Evolutionary conservation across 2,329 filamentous ascomycete species (phyloP), one percentile per base, ranked within the genome.

Genomic region (Monilinia polystroma): DNA sequence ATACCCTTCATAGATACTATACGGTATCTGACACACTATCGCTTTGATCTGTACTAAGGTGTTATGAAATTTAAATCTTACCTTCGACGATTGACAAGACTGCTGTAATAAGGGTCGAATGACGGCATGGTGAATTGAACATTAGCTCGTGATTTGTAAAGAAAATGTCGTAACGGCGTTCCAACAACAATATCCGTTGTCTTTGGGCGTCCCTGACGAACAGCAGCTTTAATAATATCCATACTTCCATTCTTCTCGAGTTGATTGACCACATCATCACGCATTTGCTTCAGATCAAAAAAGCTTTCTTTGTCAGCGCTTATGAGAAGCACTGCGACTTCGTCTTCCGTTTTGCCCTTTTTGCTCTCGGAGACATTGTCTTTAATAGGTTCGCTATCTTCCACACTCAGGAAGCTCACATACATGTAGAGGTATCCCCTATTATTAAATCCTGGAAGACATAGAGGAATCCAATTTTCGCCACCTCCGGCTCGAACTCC

Each of bases 401-500:
- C 75, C n/a, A 86, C 82, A 72, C 92, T 88, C 69, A 99, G 85
- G 77, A 98, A 99, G 81, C 92, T 97, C 76, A 99, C 95, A 75
- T 98, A 99, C 93, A 99, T 98, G 81, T 99, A 97, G 1, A 99
- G 84, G 76, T 96, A 99, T 35, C 95, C 96, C 63, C 89, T 91
- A 77, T 92, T 98, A 80, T 99, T 99, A 80, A 99, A 99, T 6
- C 93, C 94, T 0, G 95, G 96, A 3, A 99, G 84, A 74, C 95
- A 99, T 8, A 99, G 83, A 0, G 95, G 95, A 58, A 98, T 94
- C 95, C 95, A 99, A 74, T 94, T 97, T 78, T 99, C 95, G 41
- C 94, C 95, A 26, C 94, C 95, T 7, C 91, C 93, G 26, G 92
- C 90, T 76, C 95, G 94, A 76, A 99, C 90, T 54, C 92, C 90